A percentile compares a stretch with the other conserved stretches of the same genome.
Evolutionary conservation across 306 rosid genomes (phyloP).

Genomic region (Spatholobus suberectus): DNA sequence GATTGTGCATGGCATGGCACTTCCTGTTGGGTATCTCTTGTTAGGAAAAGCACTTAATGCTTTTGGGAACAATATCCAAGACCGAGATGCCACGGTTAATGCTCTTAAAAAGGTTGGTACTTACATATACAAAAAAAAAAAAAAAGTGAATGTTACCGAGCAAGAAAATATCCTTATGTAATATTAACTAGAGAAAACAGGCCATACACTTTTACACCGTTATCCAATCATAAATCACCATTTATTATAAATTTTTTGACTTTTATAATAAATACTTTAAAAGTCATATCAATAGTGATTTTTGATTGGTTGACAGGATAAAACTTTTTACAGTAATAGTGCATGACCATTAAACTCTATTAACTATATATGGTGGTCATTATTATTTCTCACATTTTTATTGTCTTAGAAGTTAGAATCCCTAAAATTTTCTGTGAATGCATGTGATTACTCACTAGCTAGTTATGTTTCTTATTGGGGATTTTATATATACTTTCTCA

Average conservation of each 20-base stretch:
- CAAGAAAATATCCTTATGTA: too few relatives aligned
- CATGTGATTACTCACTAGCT: not conserved
- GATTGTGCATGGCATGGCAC: conserved; percentile 87
- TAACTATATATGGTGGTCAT: too few relatives aligned
- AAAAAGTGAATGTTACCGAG: not conserved
- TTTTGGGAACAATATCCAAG: conserved; percentile 61
- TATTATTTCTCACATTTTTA: not conserved
- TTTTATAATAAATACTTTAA: too few relatives aligned
- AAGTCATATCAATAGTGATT: too few relatives aligned
- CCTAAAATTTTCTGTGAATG: not conserved
- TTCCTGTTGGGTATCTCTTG: conserved; percentile 78
- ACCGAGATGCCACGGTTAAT: conserved; percentile 65
- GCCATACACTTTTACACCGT: too few relatives aligned
- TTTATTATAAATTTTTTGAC: too few relatives aligned
- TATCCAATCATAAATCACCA: too few relatives aligned
- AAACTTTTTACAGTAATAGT: too few relatives aligned
- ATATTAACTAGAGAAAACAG: too few relatives aligned
- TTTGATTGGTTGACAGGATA: too few relatives aligned
- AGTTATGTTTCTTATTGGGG: not conserved
- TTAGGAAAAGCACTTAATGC: conserved; percentile 87
- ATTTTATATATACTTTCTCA: not conserved
- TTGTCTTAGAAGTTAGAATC: not conserved
- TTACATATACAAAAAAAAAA: not conserved
- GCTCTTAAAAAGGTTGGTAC: conserved; percentile 65
- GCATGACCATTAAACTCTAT: too few relatives aligned